Evolutionary conservation across 495 filamentous ascomycete genomes (phyloP).

Genomic region (Trichocladium antarcticum): DNA sequence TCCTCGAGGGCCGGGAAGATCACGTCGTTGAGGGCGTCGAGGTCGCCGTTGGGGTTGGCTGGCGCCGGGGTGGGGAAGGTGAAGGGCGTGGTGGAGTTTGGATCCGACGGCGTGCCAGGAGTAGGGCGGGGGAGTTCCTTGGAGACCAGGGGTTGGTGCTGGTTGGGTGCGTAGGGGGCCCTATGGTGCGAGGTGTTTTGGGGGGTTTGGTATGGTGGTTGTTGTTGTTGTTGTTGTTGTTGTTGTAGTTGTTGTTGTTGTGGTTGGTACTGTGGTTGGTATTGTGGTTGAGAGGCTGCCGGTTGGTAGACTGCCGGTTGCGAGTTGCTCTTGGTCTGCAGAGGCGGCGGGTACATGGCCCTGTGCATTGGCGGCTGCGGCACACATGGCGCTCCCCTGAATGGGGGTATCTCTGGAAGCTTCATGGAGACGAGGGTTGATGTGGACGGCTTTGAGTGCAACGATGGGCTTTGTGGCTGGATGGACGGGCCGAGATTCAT

Average conservation of each 20-base stretch:
- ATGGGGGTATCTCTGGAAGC: slow-evolving; percentile 45
- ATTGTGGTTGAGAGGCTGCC: slow-evolving; percentile 16
- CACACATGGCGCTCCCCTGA: slow-evolving; percentile 34
- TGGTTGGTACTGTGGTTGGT: slow-evolving; percentile 3
- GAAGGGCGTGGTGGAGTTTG: slow-evolving; percentile 5
- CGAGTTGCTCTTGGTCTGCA: slow-evolving; percentile 8
- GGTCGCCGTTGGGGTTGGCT: slow-evolving; percentile 37
- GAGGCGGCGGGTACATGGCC: slow-evolving; percentile 16
- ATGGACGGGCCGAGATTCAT: slow-evolving; percentile 31
- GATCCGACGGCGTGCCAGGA: neutral
- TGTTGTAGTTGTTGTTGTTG: slow-evolving; percentile 14
- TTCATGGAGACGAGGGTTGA: slow-evolving; percentile 29
- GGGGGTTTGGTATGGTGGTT: slow-evolving; percentile 1
- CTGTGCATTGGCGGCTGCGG: slow-evolving; percentile 23
- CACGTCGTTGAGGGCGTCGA: slow-evolving; percentile 62
- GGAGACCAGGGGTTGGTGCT: slow-evolving; percentile 12
- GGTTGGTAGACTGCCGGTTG: neutral
- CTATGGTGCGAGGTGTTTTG: slow-evolving; percentile 4
- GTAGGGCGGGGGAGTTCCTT: slow-evolving; percentile 18
- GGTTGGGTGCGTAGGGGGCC: neutral
- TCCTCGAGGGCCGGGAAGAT: slow-evolving; percentile 84
- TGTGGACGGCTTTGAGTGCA: slow-evolving; percentile 19
- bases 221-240: neutral
- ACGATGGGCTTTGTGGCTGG: slow-evolving; percentile 14
- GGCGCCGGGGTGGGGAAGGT: slow-evolving; percentile 38